Percentiles rank a stretch among this genome's conserved stretches.
phyloP scores from a whole-genome alignment of 768 basidiomycete species.

The Pluteus cervinus region DNA sequence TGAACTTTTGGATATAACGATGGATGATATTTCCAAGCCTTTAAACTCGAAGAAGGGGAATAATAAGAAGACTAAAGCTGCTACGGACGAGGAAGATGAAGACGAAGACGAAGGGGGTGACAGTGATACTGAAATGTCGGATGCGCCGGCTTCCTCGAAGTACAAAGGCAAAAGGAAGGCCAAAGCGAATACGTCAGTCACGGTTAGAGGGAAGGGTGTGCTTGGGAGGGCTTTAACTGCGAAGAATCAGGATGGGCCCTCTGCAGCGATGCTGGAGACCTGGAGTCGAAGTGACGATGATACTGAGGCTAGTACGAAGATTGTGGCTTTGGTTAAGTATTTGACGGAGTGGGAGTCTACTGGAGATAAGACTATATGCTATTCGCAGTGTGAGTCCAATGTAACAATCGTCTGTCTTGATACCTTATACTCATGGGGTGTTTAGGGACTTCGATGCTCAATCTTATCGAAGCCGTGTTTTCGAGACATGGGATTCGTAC shows the following conservation, averaged over 20 bases:
- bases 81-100: no score
- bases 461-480: constrained; percentile 56
- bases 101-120: no score
- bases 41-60: constrained; percentile 11
- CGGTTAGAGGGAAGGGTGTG: no score
- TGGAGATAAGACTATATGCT: constrained; percentile 67
- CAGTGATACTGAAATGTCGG: constrained; percentile 18
- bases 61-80: no score
- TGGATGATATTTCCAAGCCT: constrained; percentile 21
- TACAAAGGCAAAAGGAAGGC: constrained; percentile 22
- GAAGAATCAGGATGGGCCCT: constrained; percentile 25
- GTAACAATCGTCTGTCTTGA: not conserved
- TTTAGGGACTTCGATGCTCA: constrained; percentile 72
- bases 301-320: constrained; percentile 64
- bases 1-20: constrained; percentile 19
- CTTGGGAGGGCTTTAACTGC: no score
- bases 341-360: constrained; percentile 56
- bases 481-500: constrained; percentile 50
- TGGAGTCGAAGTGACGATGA: constrained; percentile 59
- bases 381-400: constrained; percentile 54
- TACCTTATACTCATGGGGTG: not conserved
- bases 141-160: constrained; percentile 3
- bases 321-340: constrained; percentile 48
- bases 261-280: constrained; percentile 39
- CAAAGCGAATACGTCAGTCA: no score